These are phyloP conservation scores for Monosporascus sp. DNA, from an alignment of 2,329 filamentous ascomycete genomes.

Conservation along the genomic window DNA sequence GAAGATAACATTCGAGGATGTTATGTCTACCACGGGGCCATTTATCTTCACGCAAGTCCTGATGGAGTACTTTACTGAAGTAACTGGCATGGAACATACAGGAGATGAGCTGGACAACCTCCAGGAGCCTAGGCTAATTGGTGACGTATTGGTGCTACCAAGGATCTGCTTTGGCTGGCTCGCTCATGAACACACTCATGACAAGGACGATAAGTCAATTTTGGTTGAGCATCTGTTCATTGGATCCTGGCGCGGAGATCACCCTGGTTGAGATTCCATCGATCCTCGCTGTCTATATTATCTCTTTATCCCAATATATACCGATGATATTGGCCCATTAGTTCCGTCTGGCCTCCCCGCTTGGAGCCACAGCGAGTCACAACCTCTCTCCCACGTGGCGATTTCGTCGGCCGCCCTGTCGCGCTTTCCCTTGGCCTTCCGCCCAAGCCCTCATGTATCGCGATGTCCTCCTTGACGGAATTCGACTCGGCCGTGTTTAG, in stretches of 20 bases:
- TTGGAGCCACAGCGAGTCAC: too few species aligned
- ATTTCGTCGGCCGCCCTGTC: too few species aligned
- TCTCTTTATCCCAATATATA: too few species aligned
- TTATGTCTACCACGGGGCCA: conserved; percentile 26
- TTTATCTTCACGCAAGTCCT: conserved; percentile 27
- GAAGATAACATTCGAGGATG: conserved; percentile 21
- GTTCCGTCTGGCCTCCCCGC: too few species aligned
- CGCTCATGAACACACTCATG: conserved; percentile 7
- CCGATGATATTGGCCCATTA: too few species aligned
- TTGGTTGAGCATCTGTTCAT: conserved; percentile 18
- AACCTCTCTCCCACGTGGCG: too few species aligned
- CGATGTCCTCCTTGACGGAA: too few species aligned
- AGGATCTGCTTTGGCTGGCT: conserved; percentile 20
- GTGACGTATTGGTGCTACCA: conserved; percentile 27
- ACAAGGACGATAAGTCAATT: conserved; percentile 6
- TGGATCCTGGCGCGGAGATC: conserved; percentile 12
- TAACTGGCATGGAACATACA: conserved; percentile 19
- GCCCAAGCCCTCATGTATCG: too few species aligned
- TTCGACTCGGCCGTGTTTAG: too few species aligned
- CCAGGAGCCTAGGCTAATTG: conserved; percentile 23
- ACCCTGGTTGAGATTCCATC: conserved; percentile 5
- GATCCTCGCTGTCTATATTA: too few species aligned
- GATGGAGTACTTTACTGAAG: conserved; percentile 23
- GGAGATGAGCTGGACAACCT: conserved; percentile 25
- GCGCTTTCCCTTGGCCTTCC: too few species aligned